Evolutionary conservation across 768 basidiomycete genomes (phyloP), one percentile per base, ranked within the genome.

Genomic region (Clitopilus passeckerianus): DNA sequence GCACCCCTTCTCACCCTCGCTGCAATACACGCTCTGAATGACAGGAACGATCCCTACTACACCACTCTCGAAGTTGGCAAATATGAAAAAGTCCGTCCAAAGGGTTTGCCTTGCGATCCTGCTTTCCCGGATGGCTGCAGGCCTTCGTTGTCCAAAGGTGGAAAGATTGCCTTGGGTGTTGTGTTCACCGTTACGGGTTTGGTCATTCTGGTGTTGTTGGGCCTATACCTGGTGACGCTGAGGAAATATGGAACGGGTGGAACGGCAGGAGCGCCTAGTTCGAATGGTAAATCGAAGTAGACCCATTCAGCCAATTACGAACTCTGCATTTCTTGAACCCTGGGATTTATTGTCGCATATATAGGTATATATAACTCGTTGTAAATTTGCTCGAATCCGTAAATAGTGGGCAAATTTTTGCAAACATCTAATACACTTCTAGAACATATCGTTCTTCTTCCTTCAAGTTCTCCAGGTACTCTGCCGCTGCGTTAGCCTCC

Each of bases 371-470:
- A 50, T 22, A 22, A 41, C 5, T 5, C 5, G 10, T 15, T 41
- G n/a, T 41, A 41, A 41, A 5, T n/a, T n/a, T 41, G 3, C 10
- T 12, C n/a, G 3, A 9, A 41, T 5, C 37, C 10, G 37, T 41
- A 15, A 9, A 14, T 15, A 15, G n/a, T 14, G 37, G 4, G 20
- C 16, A 50, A 20, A 50, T 18, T 7, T 9, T 2, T n/a, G 27
- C 27, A 30, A 30, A 20, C 18, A 10, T 50, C 46, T 50, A 23
- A 61, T 72, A 62, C 63, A 93, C 97, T 84, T 99, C 97, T 22
- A 98, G 82, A 8, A 99, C 94, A 73, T 98, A 99, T 50, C 96
- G 88, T 73, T 98, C 97, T 66, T 95, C 93, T 72, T 95, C 96
- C 77, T 99, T 97, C 67, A 95, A 73, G 50, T 86, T 78, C 75